A percentile compares a stretch with the other conserved stretches of the same genome.
phyloP scores from a whole-genome alignment of 441 rosid genomes.

The Adansonia madagascariensis region DNA sequence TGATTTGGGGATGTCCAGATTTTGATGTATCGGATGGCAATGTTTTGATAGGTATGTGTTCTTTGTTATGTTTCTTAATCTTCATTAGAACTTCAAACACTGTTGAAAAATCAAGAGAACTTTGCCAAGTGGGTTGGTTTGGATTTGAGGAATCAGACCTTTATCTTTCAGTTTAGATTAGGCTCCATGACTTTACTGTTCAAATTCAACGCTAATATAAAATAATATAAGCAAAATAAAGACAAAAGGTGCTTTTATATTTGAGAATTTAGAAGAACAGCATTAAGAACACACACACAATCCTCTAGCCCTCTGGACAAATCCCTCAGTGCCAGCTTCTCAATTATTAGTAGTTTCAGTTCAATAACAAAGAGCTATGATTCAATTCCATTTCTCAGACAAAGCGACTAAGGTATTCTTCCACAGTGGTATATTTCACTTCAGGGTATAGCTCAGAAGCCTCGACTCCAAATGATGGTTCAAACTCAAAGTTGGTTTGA shows the following conservation, averaged over 20 bases:
- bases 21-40: too few relatives aligned
- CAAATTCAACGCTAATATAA: neutral
- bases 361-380: neutral
- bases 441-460: slow-evolving; percentile 68
- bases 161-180: too few relatives aligned
- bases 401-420: slow-evolving; percentile 45
- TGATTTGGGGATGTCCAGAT: neutral
- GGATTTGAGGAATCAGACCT: too few relatives aligned
- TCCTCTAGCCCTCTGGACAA: neutral
- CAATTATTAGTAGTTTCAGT: neutral
- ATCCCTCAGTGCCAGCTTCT: neutral
- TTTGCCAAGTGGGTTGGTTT: too few relatives aligned
- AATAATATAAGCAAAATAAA: neutral
- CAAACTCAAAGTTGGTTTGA: slow-evolving; percentile 52
- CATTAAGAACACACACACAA: neutral
- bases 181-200: neutral
- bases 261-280: neutral
- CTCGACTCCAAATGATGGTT: slow-evolving; percentile 54
- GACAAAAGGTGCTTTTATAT: neutral
- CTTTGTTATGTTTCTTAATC: too few relatives aligned
- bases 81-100: too few relatives aligned
- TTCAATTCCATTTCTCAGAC: slow-evolving; percentile 28
- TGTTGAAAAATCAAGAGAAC: too few relatives aligned
- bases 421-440: slow-evolving; percentile 54
- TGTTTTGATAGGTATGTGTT: too few relatives aligned